Evolutionary conservation across 202 grass and related monocot species (phyloP), one percentile per base, ranked within the genome.

Genomic region (Saccharum hybrid): DNA sequence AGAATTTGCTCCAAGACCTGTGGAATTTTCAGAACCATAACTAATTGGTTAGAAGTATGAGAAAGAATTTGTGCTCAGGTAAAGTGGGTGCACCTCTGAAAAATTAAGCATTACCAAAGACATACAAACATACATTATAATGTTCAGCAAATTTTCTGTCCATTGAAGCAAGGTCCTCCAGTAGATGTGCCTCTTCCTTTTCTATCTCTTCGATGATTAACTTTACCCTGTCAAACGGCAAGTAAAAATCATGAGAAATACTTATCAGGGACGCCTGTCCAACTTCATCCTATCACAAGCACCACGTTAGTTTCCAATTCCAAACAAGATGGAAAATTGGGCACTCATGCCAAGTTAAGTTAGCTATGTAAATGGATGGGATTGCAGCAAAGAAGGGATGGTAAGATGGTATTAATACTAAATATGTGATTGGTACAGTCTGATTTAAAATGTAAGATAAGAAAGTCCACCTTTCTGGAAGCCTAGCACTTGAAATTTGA

Each of bases 1-100:
- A 98, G 96, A 87, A 98, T 98, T 90, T 98, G 96, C 69, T 98
- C 96, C 81, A 98, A 69, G 43, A 98, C 93, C 96, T 98, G 83
- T 41, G 7, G 7, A 77, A 75, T 56, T 71, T 86, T 78, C 54
- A 84, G 64, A 71, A 36, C 10, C 70, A 40, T 26, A 66, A 80
- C 38, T 79, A 90, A 80, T 36, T 68, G 0, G 26, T 81, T 31
- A 92, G 54, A 74, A 56, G 6, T 69, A 16, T 14, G 21, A 42
- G 43, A 85, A 34, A 59, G 23, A 79, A 38, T n/a, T 33, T 75
- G 12, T 23, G 57, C n/a, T 68, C 78, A 75, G 63, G 21, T 66
- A 80, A 79, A 82, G 15, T 78, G 2, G 1, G 48, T 2, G 74
- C 65, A 57, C 66, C 23, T 4, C 34, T 36, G 14, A 38, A 60